Evolutionary conservation across 371 early-diverging fungal species (phyloP).

Genomic region (Phascolomyces articulosus): DNA sequence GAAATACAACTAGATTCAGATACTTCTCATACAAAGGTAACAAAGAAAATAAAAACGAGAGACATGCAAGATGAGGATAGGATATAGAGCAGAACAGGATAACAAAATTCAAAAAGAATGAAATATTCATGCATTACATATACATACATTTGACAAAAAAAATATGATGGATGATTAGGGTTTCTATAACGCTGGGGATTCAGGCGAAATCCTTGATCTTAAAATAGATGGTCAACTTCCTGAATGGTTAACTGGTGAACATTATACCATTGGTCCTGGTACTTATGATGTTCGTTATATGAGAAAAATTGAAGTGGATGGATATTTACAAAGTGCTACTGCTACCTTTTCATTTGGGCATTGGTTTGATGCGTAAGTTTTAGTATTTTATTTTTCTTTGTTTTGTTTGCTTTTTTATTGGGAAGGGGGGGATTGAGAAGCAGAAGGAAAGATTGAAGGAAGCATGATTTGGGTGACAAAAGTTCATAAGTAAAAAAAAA

Average conservation of each 20-base stretch:
- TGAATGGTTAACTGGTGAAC: conserved; percentile 64
- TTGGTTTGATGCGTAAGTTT: conserved; percentile 71
- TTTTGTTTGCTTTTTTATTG: neutral
- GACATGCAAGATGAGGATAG: no score
- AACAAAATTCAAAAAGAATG: no score
- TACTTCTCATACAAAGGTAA: conserved; percentile 37
- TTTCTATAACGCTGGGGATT: conserved; percentile 42
- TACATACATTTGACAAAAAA: no score
- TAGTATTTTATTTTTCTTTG: neutral
- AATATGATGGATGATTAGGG: no score
- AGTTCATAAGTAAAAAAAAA: no score
- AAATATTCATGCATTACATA: neutral
- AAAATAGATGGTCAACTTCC: conserved; percentile 60
- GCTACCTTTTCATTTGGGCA: conserved; percentile 67
- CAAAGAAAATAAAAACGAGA: neutral
- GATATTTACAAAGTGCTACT: conserved; percentile 65
- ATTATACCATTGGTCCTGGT: conserved; percentile 70
- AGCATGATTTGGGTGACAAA: no score
- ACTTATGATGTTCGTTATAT: conserved; percentile 63
- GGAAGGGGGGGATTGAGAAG: neutral
- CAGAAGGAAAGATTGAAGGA: neutral
- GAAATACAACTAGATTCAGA: conserved; percentile 12
- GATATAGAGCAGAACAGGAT: no score
- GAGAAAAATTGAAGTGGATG: conserved; percentile 62
- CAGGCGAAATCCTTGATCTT: conserved; percentile 38